Base-by-base conservation (phyloP, 2,329 filamentous ascomycete genomes). In the Fusarium sp. region DNA sequence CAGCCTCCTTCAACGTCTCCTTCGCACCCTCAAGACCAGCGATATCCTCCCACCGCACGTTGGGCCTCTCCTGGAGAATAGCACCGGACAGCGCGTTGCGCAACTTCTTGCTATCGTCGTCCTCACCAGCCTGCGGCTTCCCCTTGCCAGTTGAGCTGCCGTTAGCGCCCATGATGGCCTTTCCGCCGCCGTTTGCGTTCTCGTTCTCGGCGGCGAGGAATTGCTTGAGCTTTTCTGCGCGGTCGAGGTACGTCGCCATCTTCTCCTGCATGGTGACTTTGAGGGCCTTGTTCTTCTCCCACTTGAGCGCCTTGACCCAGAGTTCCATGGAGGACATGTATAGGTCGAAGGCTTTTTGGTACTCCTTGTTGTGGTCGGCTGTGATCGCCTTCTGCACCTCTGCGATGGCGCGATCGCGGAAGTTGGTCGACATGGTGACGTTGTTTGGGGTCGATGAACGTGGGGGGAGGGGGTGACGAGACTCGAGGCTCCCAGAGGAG, bases 241-340 rank as follows among this genome's bases (percentile, higher is more conserved):
- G 94, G 84, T 98, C 96, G 93, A 99, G 98, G 87, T 99, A 99
- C 82, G 98, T 96, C 78, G 89, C 93, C 26, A 95, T 95, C 87
- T 98, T 98, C 78, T 93, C 91, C 77, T 96, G 93, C 83, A 99
- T 98, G 90, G 98, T 97, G 81, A 97, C 95, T 87, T 98, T 98
- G 74, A 94, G 95, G 79, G 95, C 96, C 73, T 93, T 91, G 85
- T 98, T 98, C 90, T 98, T 99, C 87, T 99, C 96, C 96, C 96
- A 99, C 88, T 99, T 99, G 69, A 99, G 89, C 39, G 96, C 96
- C 70, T 98, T 93, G 93, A 99, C 98, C 88, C 98, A 99, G 66
- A 98, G 91, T 85, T 99, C 96, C 78, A 99, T 93, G 58, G 96
- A 92, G 77, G 94, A 92, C 87, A 98, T 98, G 90, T 99, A 99